Evolutionary conservation across 192 early-diverging fungal genomes (phyloP).

Genomic region (Obelidium mucronatum): DNA sequence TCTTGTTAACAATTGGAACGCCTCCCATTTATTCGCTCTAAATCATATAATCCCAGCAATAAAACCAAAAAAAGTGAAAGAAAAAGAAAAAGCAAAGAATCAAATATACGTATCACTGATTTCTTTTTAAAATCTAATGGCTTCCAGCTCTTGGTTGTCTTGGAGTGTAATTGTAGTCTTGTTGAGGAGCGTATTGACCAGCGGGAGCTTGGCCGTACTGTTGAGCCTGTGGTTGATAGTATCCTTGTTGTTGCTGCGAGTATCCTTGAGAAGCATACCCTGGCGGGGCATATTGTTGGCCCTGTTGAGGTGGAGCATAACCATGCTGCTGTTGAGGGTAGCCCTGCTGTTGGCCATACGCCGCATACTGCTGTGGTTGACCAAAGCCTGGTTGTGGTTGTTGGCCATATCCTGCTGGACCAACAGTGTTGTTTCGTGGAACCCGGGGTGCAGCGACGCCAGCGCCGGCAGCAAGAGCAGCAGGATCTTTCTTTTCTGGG

Average conservation of each 20-base stretch:
- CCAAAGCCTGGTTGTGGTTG: background rate
- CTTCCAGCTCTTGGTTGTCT: slow-evolving; percentile 12
- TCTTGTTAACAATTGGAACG: no score
- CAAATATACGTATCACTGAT: no score
- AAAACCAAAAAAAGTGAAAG: no score
- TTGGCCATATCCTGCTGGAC: no score
- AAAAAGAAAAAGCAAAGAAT: no score
- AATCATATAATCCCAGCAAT: background rate
- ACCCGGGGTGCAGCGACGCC: background rate
- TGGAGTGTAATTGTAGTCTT: slow-evolving; percentile 3
- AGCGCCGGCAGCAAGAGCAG: background rate
- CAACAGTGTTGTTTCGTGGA: background rate
- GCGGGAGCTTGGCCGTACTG: background rate
- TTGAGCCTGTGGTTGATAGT: background rate
- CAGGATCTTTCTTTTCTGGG: background rate
- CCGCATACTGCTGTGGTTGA: background rate
- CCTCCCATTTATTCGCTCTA: background rate
- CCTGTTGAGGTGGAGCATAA: background rate
- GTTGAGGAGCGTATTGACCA: slow-evolving; percentile 9
- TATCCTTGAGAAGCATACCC: background rate
- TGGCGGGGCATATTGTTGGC: background rate
- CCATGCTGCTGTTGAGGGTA: background rate
- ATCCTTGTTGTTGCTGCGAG: slow-evolving; percentile 16
- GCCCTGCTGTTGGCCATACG: background rate
- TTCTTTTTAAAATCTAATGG: background rate